Evolutionary conservation across 75 land plant genomes (phyloP).

Genomic region (Pinus tabuliformis): DNA sequence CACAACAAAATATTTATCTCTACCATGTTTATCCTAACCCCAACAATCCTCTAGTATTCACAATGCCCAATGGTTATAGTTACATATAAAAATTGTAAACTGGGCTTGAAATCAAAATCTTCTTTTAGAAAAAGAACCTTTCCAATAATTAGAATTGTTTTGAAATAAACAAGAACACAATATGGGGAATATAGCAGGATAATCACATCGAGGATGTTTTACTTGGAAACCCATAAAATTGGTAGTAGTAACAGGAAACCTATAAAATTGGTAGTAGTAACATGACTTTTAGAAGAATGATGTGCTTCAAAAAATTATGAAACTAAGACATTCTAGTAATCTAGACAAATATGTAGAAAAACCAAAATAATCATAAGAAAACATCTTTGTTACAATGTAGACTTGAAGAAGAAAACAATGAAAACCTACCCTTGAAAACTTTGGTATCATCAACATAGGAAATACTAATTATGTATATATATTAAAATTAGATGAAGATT

Average conservation of each 20-base stretch:
- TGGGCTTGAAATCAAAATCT: no score
- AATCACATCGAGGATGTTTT: neutral
- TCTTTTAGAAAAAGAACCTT: no score
- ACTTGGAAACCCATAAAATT: conserved; percentile 87
- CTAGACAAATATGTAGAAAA: conserved; percentile 79
- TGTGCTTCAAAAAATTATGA: conserved; percentile 83
- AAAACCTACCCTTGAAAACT: conserved; percentile 85
- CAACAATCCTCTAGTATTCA: no score
- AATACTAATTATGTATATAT: conserved; percentile 78
- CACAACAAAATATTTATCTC: no score
- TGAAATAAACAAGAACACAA: neutral
- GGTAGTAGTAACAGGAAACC: conserved; percentile 27
- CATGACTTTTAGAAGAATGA: conserved; percentile 49
- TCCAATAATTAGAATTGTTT: no score
- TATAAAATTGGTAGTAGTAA: conserved; percentile 32
- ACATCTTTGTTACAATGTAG: no score
- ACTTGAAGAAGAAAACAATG: neutral
- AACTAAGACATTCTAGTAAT: conserved; percentile 93
- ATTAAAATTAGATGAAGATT: no score
- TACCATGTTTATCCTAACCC: no score
- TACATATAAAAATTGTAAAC: no score
- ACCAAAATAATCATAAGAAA: neutral
- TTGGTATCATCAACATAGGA: conserved; percentile 98
- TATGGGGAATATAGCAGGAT: neutral
- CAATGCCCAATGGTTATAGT: no score